Conservation (phyloP, 306 rosid species). For the Biancaea sappan region DNA sequence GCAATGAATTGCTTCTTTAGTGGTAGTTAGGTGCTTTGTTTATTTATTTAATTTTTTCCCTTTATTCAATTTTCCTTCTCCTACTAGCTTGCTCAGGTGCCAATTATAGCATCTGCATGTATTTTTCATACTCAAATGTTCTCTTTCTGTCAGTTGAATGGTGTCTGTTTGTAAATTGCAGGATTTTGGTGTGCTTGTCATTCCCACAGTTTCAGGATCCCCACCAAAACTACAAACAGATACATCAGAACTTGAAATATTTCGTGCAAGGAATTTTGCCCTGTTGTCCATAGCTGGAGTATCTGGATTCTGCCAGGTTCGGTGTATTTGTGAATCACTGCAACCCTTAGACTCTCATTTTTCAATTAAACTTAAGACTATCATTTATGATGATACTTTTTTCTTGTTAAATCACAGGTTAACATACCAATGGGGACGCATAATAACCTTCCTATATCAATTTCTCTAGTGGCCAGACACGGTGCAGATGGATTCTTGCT, state of each 20-base stretch:
- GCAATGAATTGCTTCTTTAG: background rate
- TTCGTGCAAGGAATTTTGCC: slow-evolving; percentile 70
- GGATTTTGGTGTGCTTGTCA: slow-evolving; percentile 79
- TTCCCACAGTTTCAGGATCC: slow-evolving; percentile 86
- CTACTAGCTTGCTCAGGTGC: background rate
- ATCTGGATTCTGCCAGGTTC: slow-evolving; percentile 89
- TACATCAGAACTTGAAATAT: slow-evolving; percentile 49
- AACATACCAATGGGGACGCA: slow-evolving; percentile 75
- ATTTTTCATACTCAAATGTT: background rate
- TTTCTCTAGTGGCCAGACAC: slow-evolving; percentile 75
- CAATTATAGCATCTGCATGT: too few relatives aligned
- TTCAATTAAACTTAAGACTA: slow-evolving; percentile 5
- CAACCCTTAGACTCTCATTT: background rate
- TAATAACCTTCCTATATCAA: slow-evolving; percentile 64
- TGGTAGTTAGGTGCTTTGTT: background rate
- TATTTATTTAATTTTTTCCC: too few relatives aligned
- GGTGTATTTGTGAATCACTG: slow-evolving; percentile 7
- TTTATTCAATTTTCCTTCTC: background rate
- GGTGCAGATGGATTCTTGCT: slow-evolving; percentile 85
- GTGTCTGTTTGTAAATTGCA: slow-evolving; percentile 34
- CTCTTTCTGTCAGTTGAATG: background rate
- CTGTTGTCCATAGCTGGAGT: slow-evolving; percentile 84
- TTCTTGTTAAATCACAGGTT: slow-evolving; percentile 52
- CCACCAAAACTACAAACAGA: slow-evolving; percentile 76
- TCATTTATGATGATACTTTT: background rate